Evolutionary conservation across 129 eudicot genomes (phyloP).

Genomic region (Pittosporum tobira): DNA sequence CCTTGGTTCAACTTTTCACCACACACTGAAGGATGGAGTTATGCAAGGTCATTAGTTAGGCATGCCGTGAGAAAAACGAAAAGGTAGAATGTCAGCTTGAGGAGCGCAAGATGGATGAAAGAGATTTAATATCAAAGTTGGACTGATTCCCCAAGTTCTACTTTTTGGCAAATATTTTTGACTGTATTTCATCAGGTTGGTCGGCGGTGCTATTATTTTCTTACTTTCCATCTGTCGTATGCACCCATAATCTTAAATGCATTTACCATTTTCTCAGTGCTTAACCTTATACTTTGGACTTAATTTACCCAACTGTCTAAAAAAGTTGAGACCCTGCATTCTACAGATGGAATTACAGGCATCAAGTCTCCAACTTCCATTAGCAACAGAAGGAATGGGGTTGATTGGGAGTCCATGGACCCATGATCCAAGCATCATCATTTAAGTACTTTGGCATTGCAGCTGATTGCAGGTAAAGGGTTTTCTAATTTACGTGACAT

Average conservation of each 20-base stretch:
- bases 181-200: conserved; percentile 8
- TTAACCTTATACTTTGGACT: background rate
- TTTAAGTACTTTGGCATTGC: too few species aligned
- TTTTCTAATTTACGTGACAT: too few species aligned
- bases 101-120: conserved; percentile 25
- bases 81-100: conserved; percentile 31
- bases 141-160: conserved; percentile 16
- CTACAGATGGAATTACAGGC: too few species aligned
- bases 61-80: conserved; percentile 26
- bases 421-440: too few species aligned
- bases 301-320: background rate
- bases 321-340: too few species aligned
- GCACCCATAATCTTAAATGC: background rate
- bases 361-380: too few species aligned
- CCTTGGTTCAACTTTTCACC: conserved; percentile 20
- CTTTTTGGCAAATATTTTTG: conserved; percentile 7
- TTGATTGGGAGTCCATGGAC: too few species aligned
- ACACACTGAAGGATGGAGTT: conserved; percentile 13
- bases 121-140: conserved; percentile 36
- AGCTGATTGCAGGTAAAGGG: too few species aligned
- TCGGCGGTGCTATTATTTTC: background rate
- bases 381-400: too few species aligned
- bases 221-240: background rate
- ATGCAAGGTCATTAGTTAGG: conserved; percentile 25
- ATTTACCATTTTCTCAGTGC: background rate